Conservation (phyloP, 2,329 filamentous ascomycete species). For the Diaporthe longicolla region DNA sequence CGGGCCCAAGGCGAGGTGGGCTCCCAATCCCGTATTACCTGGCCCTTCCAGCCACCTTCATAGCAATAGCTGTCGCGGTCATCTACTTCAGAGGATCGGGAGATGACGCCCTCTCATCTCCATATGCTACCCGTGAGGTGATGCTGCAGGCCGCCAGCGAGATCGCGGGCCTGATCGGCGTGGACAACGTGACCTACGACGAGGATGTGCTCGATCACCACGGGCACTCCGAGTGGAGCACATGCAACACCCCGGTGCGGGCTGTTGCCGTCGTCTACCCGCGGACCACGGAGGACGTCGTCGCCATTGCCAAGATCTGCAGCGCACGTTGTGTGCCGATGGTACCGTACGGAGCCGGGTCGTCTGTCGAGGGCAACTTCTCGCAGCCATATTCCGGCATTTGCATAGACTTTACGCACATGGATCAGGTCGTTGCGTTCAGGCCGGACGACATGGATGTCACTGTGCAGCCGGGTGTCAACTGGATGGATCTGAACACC, state of each 20-base stretch:
- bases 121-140: conserved; percentile 24
- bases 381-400: conserved; percentile 77
- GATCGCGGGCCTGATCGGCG: conserved; percentile 65
- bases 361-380: conserved; percentile 80
- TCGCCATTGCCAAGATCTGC: conserved; percentile 73
- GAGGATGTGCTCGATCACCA: conserved; percentile 74
- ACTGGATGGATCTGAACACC: conserved; percentile 78
- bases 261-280: conserved; percentile 78
- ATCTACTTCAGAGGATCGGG: not conserved
- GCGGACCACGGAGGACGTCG: conserved; percentile 74
- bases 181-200: conserved; percentile 74
- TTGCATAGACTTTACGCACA: conserved; percentile 77
- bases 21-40: conserved; percentile 24
- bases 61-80: conserved; percentile 6
- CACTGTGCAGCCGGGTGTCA: conserved; percentile 77
- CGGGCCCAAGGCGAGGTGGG: not conserved
- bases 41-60: conserved; percentile 13
- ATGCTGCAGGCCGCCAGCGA: conserved; percentile 67
- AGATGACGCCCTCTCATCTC: not conserved
- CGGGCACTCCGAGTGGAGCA: conserved; percentile 80
- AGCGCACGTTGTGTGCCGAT: conserved; percentile 75
- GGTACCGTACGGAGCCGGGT: conserved; percentile 82
- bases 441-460: conserved; percentile 80
- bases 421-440: conserved; percentile 76
- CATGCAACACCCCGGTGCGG: conserved; percentile 73